These are phyloP conservation scores for Quercus phellos DNA, from an alignment of 331 rosid species.

Conservation along the genomic window DNA sequence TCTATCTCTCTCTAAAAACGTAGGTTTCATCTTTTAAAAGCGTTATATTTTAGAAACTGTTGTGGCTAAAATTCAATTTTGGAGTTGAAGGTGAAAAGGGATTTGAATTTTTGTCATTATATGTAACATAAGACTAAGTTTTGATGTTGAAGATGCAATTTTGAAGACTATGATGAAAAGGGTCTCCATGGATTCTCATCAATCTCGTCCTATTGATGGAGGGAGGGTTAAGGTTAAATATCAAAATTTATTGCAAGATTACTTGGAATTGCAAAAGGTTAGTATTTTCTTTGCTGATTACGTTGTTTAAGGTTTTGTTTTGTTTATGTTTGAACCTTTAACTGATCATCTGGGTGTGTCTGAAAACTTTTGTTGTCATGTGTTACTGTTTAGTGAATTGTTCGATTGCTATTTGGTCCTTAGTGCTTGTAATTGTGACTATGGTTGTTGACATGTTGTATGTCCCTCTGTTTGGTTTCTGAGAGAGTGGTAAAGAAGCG, in stretches of 20 bases:
- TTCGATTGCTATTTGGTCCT: neutral
- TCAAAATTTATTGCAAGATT: conserved; percentile 32
- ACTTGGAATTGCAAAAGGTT: conserved; percentile 54
- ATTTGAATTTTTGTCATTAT: neutral
- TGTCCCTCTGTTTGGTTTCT: neutral
- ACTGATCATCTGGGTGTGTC: neutral
- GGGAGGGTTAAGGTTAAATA: conserved; percentile 17
- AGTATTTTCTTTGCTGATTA: neutral
- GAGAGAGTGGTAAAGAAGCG: neutral
- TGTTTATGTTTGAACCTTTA: neutral
- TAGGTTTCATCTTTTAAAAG: neutral
- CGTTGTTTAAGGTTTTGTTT: neutral
- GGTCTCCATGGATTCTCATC: conserved; percentile 19
- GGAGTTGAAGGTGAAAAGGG: conserved; percentile 4
- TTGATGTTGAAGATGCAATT: neutral
- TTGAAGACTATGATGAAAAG: conserved; percentile 33
- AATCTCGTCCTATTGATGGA: conserved; percentile 10
- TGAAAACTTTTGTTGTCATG: neutral
- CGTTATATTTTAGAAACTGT: neutral
- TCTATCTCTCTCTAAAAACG: neutral
- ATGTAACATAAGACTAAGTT: neutral
- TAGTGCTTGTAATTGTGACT: neutral
- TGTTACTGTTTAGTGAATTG: neutral
- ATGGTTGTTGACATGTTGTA: neutral
- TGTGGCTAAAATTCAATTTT: neutral